Evolutionary conservation across 345 rosid species (phyloP), one percentile per base, ranked within the genome.

Genomic region (Camelina laxa): DNA sequence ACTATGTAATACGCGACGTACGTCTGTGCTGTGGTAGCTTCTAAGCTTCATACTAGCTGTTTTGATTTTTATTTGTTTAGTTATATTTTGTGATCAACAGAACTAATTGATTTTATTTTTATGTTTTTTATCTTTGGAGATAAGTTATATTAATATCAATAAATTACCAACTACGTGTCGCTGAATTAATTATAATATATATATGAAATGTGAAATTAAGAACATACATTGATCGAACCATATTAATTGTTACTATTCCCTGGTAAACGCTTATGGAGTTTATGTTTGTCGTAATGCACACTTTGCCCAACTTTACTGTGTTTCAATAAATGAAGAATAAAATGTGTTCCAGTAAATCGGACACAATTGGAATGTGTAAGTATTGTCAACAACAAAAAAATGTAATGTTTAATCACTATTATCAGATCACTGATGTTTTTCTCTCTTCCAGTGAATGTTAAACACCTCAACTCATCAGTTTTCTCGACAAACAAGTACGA

Each of bases 261-360:
- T 60, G 47, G 49, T 62, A 50, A 72, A 72, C 69, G 51, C 62
- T 16, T 72, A 42, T 17, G 65, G 5, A 48, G 38, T 70, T 51
- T 62, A 6, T 7, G 31, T 61, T 62, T 62, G 55, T 72, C 62
- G 45, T 41, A 63, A 30, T 51, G 69, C 69, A 60, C 75, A 48
- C 59, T 19, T 48, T 60, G 13, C 38, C 48, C 47, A 42, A 33
- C 10, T 2, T 45, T 47, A 33, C 33, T 31, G 31, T 47, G 58
- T 60, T 9, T 16, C 17, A 36, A 49, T 48, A 14, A 58, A 17
- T 59, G 17, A 15, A 51, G 36, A 36, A 24, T 5, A 33, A 13
- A 33, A 45, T 45, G 31, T 47, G 58, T 60, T 9, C 24, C 17
- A 35, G 49, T 35, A 14, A 58, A 17, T 59, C 56, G 10, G 3